Base-by-base conservation (phyloP, 225 moss, liverwort and hornwort species). In the Straminergon stramineum region DNA sequence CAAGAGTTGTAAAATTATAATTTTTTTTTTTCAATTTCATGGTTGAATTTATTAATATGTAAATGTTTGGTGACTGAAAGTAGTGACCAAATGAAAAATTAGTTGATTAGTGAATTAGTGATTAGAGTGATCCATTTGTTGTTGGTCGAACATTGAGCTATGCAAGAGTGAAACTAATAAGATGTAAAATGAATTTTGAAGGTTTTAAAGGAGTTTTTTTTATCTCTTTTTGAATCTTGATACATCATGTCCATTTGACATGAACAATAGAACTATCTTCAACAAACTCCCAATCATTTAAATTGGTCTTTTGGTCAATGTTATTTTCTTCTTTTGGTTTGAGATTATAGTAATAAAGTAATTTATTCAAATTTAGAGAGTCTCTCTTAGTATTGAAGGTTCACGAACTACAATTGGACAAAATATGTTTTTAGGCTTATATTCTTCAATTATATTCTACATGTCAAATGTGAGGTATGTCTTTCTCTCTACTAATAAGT, bases 371-470 rank as follows among this genome's bases (percentile, higher is more conserved):
- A 55, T 79, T 78, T 16, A 15, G 4, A 76, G 1, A 12, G 2
- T 7, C 0, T 51, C 1, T 51, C 13, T 32, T 75, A 20, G 32
- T 51, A 4, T 75, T 20, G 1, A 75, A 1, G 51, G 0, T 51
- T 71, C 1, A 1, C 7, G 45, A 75, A 19, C 18, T 20, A 75
- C 20, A 13, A 19, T 7, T 55, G 10, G 15, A 35, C 0, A 37
- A 23, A 27, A 27, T 23, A 58, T 6, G 5, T 80, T 13, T 17
- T 18, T 18, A 26, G 7, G 5, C 6, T 79, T 57, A 1, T 26
- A 37, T n/a, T 10, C 34, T 79, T 11, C 5, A 11, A n/a, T 35
- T 57, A 79, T 3, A 58, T 58, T 58, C 57, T 79, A 16, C 16
- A 57, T 26, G 5, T 57, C n/a, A 56, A 57, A 57, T 11, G 6